Evolutionary conservation across 129 eudicot genomes (phyloP), one percentile per base, ranked within the genome.

Genomic region (Logfia minima): DNA sequence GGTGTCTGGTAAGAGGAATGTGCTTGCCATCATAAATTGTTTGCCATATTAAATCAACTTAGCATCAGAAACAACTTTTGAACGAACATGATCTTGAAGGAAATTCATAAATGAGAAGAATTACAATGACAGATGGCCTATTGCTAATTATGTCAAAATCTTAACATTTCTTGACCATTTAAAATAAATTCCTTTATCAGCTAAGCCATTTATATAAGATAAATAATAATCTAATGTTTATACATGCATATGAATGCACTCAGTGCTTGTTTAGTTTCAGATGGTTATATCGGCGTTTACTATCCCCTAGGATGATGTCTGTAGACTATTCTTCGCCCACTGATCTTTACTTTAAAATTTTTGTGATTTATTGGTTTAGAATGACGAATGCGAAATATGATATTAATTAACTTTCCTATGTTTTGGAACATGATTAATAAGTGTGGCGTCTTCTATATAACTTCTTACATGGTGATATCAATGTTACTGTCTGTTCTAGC

Each of bases 1-100:
- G 83, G 51, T 71, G 51, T 68, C 84, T 39, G 96, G 98, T 92
- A 86, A 73, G 83, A 70, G 75, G 55, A 52, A 74, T 77, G 55
- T 52, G 65, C 55, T 71, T 52, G 41, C 75, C 53, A 31, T 76
- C 41, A 43, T 35, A 45, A 32, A 77, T 21, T 63, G 29, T 59
- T 24, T 65, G 37, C 48, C 22, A 67, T 76, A 9, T 35, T 72
- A 34, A 75, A 59, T 77, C 17, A 71, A 34, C 18, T 29, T 75
- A 41, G 73, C 75, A 69, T 80, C 66, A 41, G 70, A 79, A 75
- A 71, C 28, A 74, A 41, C 60, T 45, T 23, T 43, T 43, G 14
- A 43, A 43, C 16, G 16, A 9, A 43, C 51, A 43, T 43, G 3
- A 29, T 75, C 59, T 56, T 71, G 14, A 34, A 75, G 67, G 71